Evolutionary conservation across 495 filamentous ascomycete species (phyloP).

Genomic region (Penicillium angulare): DNA sequence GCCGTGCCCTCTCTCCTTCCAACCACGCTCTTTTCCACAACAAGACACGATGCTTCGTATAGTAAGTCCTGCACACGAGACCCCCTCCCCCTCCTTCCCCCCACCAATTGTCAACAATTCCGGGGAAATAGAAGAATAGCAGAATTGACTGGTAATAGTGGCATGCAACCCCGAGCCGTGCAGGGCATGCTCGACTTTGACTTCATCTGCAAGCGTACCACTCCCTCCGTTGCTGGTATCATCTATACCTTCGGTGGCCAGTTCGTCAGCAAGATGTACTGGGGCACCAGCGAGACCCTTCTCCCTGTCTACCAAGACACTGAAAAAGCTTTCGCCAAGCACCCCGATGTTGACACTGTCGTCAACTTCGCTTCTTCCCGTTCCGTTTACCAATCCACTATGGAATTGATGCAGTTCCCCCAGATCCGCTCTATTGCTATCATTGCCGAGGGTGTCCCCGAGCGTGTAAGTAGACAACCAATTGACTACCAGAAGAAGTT

Average conservation of each 20-base stretch:
- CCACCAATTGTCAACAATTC: neutral
- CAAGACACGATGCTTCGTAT: constrained; percentile 99
- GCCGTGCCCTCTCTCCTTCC: constrained; percentile 84
- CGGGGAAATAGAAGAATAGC: neutral
- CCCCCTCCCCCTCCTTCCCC: neutral
- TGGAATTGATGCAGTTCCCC: constrained; percentile 96
- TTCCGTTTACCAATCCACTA: constrained; percentile 94
- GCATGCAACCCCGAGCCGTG: constrained; percentile 94
- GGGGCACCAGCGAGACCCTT: constrained; percentile 98
- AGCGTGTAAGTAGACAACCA: constrained; percentile 66
- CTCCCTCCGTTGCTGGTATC: constrained; percentile 96
- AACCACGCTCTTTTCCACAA: constrained; percentile 92
- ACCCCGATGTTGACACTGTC: constrained; percentile 93
- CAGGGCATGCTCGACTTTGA: constrained; percentile 99
- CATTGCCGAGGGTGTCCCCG: constrained; percentile 98
- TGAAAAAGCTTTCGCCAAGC: constrained; percentile 92
- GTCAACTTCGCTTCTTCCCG: constrained; percentile 99
- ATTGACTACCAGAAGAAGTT: neutral
- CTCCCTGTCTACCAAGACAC: constrained; percentile 97
- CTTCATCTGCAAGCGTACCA: constrained; percentile 99
- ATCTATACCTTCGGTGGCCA: constrained; percentile 99
- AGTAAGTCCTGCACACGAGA: constrained; percentile 53
- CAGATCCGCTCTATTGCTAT: constrained; percentile 98
- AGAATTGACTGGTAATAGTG: constrained; percentile 47
- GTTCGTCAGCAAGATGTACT: constrained; percentile 99